A percentile compares a stretch with the other conserved stretches of the same genome.
Evolutionary conservation across 2,329 filamentous ascomycete species (phyloP).

Genomic region (Phialemoniopsis sp.): DNA sequence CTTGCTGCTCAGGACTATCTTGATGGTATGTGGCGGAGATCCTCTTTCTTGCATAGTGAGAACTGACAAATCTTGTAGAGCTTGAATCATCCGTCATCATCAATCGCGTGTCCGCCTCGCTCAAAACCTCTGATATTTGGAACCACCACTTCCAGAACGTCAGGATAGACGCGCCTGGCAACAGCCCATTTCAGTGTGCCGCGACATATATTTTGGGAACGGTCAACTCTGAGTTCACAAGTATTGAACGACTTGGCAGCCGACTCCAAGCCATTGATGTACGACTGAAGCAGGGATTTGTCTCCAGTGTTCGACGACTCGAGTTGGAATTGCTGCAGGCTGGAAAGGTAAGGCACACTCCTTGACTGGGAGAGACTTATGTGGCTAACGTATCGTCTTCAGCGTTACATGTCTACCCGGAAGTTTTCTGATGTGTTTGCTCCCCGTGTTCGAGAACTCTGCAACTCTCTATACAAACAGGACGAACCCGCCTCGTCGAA

Average conservation of each 20-base stretch:
- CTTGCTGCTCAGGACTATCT: slow-evolving; percentile 41
- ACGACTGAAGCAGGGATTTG: slow-evolving; percentile 26
- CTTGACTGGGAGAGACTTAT: slow-evolving; percentile 1
- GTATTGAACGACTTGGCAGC: slow-evolving; percentile 21
- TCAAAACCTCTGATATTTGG: slow-evolving; percentile 34
- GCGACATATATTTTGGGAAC: slow-evolving; percentile 28
- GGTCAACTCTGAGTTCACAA: slow-evolving; percentile 27
- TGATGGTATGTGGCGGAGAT: slow-evolving; percentile 34
- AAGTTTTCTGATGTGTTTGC: slow-evolving; percentile 37
- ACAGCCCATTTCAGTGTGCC: slow-evolving; percentile 27
- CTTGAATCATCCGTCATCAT: slow-evolving; percentile 40
- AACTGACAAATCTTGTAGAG: slow-evolving; percentile 24
- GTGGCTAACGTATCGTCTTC: slow-evolving; percentile 10
- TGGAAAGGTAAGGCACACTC: slow-evolving; percentile 37
- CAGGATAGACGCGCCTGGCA: slow-evolving; percentile 14
- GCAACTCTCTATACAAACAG: slow-evolving; percentile 36
- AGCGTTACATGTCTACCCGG: slow-evolving; percentile 30
- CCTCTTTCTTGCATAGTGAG: not conserved
- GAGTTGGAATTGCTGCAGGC: slow-evolving; percentile 47
- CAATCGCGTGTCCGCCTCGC: slow-evolving; percentile 16
- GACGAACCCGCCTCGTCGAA: slow-evolving; percentile 19
- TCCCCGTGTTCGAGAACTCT: slow-evolving; percentile 32
- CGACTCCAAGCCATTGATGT: slow-evolving; percentile 29
- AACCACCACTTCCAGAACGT: slow-evolving; percentile 32
- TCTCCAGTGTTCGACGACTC: slow-evolving; percentile 37